Conservation (phyloP, 177 flowering plant genomes). For the Vitis hybrid region DNA sequence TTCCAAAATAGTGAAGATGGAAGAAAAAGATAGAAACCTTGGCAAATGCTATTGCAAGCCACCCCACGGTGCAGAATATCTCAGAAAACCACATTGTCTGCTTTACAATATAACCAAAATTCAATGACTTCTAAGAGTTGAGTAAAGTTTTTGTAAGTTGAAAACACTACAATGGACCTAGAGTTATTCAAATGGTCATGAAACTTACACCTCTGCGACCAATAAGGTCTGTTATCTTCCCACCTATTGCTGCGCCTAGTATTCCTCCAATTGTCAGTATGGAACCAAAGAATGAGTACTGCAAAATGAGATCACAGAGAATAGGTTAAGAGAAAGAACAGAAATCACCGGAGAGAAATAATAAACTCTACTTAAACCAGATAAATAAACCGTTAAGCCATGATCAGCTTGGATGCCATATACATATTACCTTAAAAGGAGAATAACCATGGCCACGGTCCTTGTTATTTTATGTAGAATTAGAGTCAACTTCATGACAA, state of each 20-base stretch:
- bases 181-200: background rate
- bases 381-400: too few species aligned
- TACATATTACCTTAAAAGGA: too few species aligned
- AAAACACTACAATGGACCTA: background rate
- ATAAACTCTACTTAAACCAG: too few species aligned
- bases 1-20: background rate
- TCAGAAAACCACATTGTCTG: slow-evolving; percentile 52
- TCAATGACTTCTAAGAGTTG: background rate
- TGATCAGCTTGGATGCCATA: too few species aligned
- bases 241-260: slow-evolving; percentile 42
- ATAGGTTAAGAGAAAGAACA: background rate
- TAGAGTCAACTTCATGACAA: too few species aligned
- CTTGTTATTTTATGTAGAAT: too few species aligned
- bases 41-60: slow-evolving; percentile 42
- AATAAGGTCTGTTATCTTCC: slow-evolving; percentile 31
- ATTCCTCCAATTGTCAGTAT: slow-evolving; percentile 47
- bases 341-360: too few species aligned
- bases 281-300: slow-evolving; percentile 43
- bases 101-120: background rate
- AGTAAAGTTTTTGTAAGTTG: too few species aligned
- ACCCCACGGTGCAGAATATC: slow-evolving; percentile 37
- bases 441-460: too few species aligned
- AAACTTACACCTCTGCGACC: slow-evolving; percentile 41
- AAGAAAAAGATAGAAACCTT: slow-evolving; percentile 28
- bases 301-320: background rate